Evolutionary conservation across 257 asterid species (phyloP), one percentile per base, ranked within the genome.

Genomic region (Fraxinus cuspidata): DNA sequence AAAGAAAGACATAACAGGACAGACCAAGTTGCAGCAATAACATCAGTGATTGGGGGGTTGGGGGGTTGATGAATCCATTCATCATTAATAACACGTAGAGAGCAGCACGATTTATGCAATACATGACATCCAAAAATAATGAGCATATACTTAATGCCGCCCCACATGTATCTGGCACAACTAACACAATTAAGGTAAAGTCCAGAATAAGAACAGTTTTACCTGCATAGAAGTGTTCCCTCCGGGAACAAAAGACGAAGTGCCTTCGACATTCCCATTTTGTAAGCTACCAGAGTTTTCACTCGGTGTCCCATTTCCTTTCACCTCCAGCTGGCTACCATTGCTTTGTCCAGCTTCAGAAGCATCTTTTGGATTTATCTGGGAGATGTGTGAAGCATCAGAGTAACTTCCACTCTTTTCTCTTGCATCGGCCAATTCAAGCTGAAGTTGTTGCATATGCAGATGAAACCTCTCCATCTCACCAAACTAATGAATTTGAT

Each of bases 391-490:
- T 28, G 91, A 83, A 49, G 88, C 84, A 81, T 92, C 92, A 71
- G 90, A 67, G 73, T 79, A 83, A 82, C 85, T 85, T 75, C 92
- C 93, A 83, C 80, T 84, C 86, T 86, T 90, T 81, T 90, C 96
- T 84, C 93, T 89, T 66, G 86, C 87, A 66, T 86, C 94, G 28
- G 87, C 88, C 88, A 90, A 81, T 79, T 92, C 96, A 83, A 85
- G 90, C 83, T 87, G 96, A 76, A 92, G 94, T 83, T 90, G 96
- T 81, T 92, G 97, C 21, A 90, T 74, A 78, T 84, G 94, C 79
- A 88, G 67, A 81, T 90, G 94, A 79, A 89, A 86, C 79, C 93
- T 92, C 83, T 94, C 98, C 93, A 89, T 89, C 89, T 94, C 91
- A 70, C 81, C 86, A 77, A 70, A 82, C 97, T 94, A 86, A 80